These are phyloP conservation scores for Gentiana macrophylla DNA, from an alignment of 257 asterid genomes.

Conservation along the genomic window DNA sequence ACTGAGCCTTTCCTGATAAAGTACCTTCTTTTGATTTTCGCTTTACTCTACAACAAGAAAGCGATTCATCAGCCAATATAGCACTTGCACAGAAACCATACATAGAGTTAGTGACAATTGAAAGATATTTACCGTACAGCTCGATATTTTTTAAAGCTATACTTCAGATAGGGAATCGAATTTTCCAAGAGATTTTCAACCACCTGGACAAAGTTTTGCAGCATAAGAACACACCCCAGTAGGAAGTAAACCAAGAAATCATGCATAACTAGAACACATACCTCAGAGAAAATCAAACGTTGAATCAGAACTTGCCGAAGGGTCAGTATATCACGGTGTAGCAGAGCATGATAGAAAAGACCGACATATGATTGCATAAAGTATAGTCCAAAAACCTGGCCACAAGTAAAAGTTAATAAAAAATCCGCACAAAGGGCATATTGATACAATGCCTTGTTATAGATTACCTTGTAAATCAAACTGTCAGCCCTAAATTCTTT, in stretches of 20 bases:
- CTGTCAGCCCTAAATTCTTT: conserved; percentile 70
- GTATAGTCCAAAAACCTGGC: conserved; percentile 90
- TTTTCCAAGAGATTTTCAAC: conserved; percentile 80
- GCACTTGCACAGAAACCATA: not conserved
- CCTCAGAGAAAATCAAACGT: conserved; percentile 85
- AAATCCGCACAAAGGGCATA: not conserved
- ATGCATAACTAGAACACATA: conserved; percentile 8
- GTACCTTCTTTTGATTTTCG: conserved; percentile 38
- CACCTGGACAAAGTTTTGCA: conserved; percentile 38
- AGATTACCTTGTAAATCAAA: conserved; percentile 81
- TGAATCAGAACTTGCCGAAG: conserved; percentile 83
- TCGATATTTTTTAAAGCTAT: conserved; percentile 66
- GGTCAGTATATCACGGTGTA: conserved; percentile 82
- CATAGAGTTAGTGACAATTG: not conserved
- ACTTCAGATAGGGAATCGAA: conserved; percentile 73
- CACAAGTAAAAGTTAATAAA: conserved; percentile 1
- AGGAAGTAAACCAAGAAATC: conserved; percentile 1
- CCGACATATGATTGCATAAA: conserved; percentile 98
- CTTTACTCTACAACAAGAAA: conserved; percentile 47
- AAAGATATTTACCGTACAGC: conserved; percentile 47
- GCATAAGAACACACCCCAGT: not conserved
- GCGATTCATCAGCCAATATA: conserved; percentile 3
- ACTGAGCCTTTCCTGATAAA: conserved; percentile 31
- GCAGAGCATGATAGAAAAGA: conserved; percentile 79
- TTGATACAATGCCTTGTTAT: not conserved